A percentile compares a stretch with the other conserved stretches of the same genome.
Conservation (phyloP, 2,329 filamentous ascomycete species). For the Grosmannia penicillata region DNA sequence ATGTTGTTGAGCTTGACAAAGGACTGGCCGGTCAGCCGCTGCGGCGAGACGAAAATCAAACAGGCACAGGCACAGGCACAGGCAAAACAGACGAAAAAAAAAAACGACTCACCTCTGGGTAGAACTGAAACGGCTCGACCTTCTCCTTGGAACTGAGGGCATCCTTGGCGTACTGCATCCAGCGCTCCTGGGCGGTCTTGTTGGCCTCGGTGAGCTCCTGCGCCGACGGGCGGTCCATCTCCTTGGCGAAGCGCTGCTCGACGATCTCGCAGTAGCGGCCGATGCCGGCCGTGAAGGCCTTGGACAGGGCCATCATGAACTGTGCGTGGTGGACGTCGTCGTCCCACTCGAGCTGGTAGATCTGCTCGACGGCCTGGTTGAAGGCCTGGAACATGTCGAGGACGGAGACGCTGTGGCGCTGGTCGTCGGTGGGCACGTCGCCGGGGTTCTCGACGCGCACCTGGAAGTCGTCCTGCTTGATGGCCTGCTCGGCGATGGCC, state of each 20-base stretch:
- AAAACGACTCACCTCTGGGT: constrained; percentile 54
- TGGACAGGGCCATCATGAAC: constrained; percentile 90
- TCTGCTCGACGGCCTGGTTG: constrained; percentile 78
- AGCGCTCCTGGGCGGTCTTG: constrained; percentile 80
- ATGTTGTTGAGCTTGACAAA: constrained; percentile 97
- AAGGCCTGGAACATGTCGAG: constrained; percentile 91
- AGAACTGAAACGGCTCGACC: constrained; percentile 93
- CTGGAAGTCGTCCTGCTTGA: constrained; percentile 78
- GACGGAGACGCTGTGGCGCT: constrained; percentile 83
- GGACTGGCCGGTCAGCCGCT: constrained; percentile 38
- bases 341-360: constrained; percentile 78
- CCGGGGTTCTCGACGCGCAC: constrained; percentile 52
- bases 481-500: constrained; percentile 75
- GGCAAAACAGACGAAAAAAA: not conserved
- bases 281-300: constrained; percentile 68
- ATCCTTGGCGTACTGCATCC: constrained; percentile 86
- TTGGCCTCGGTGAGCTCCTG: constrained; percentile 67
- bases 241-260: constrained; percentile 69
- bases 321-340: constrained; percentile 88
- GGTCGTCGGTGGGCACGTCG: constrained; percentile 55
- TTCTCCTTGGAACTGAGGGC: constrained; percentile 86
- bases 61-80: no score
- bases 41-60: not conserved
- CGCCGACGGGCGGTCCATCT: constrained; percentile 85
- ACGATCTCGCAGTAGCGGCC: constrained; percentile 83